phyloP scores from a whole-genome alignment of 1,284 basidiomycete species.

The Papiliotrema terrestris region DNA sequence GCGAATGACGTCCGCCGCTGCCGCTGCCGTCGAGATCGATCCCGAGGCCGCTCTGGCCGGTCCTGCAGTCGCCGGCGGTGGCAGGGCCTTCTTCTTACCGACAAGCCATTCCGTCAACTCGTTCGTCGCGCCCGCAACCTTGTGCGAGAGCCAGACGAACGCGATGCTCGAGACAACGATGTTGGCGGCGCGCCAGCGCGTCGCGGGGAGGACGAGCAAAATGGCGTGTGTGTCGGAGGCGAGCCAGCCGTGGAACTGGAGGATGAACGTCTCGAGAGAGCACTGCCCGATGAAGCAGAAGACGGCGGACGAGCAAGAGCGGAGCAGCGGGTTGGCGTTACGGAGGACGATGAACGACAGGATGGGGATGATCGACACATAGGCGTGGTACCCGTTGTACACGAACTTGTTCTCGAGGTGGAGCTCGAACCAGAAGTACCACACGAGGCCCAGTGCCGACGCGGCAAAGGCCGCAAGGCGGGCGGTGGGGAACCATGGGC shows the following conservation, averaged over 20 bases:
- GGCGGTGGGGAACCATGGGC: conserved; percentile 60
- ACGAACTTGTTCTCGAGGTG: conserved; percentile 69
- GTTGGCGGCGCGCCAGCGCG: conserved; percentile 67
- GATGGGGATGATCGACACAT: conserved; percentile 75
- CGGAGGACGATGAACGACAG: conserved; percentile 68
- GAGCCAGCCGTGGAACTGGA: conserved; percentile 86
- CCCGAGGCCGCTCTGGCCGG: background rate
- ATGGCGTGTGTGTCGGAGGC: conserved; percentile 82
- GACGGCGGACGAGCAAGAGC: conserved; percentile 63
- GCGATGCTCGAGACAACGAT: conserved; percentile 68
- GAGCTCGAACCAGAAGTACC: conserved; percentile 81
- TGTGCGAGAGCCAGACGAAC: conserved; percentile 74
- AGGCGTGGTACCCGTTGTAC: conserved; percentile 81
- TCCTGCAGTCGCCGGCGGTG: conserved; percentile 20
- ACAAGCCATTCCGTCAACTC: conserved; percentile 70
- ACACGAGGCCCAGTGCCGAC: conserved; percentile 59
- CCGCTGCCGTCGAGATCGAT: background rate
- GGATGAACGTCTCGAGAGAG: conserved; percentile 79
- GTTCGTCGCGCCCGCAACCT: conserved; percentile 69
- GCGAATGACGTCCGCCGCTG: conserved; percentile 6
- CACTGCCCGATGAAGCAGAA: conserved; percentile 79
- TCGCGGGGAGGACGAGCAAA: conserved; percentile 71
- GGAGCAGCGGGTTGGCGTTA: conserved; percentile 67
- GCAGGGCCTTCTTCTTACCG: conserved; percentile 45
- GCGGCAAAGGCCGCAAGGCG: conserved; percentile 54